Evolutionary conservation across 192 early-diverging fungal species (phyloP), one percentile per base, ranked within the genome.

Genomic region (Backusella mclennaniae): DNA sequence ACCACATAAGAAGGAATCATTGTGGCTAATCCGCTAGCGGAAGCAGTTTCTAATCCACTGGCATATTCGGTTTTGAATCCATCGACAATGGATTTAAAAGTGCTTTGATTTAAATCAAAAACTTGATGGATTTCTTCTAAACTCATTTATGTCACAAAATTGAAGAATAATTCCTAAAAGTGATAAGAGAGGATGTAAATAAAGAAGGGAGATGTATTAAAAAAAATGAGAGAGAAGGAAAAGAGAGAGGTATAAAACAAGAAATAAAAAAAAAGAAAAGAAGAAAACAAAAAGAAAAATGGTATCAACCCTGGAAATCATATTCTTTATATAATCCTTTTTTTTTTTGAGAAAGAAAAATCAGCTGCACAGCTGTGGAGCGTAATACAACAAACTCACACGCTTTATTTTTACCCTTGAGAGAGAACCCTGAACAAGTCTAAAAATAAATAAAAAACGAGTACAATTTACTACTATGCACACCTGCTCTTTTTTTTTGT

Each of bases 1-100:
- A 91, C 87, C 75, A 98, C 94, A 84, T 89, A 97, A 6, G 95
- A 95, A 23, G 96, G 97, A 73, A 98, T 93, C 96, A 96, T 96
- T 63, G 89, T 91, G 68, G 84, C 76, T 21, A 85, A 68, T 42
- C 77, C 84, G 67, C 81, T 82, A 36, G 80, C 79, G 56, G 80
- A 79, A 4, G 85, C 79, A 46, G 77, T 82, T 14, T 69, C 44
- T 8, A 82, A 69, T 38, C 81, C 81, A 53, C 49, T 75, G 31
- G 71, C 42, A 1, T 67, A 67, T 66, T 82, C 81, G n/a, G 44
- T 35, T 49, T 71, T 76, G 12, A 82, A 78, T 33, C 81, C 81
- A 39, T 70, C n/a, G 6, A 82, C 69, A 71, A 82, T 77, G n/a
- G 76, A 53, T 59, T 74, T 36, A 17, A 82, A 68, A 35, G 44